phyloP scores from a whole-genome alignment of 371 early-diverging fungal genomes.

The Amoeboaphelidium occidentale region DNA sequence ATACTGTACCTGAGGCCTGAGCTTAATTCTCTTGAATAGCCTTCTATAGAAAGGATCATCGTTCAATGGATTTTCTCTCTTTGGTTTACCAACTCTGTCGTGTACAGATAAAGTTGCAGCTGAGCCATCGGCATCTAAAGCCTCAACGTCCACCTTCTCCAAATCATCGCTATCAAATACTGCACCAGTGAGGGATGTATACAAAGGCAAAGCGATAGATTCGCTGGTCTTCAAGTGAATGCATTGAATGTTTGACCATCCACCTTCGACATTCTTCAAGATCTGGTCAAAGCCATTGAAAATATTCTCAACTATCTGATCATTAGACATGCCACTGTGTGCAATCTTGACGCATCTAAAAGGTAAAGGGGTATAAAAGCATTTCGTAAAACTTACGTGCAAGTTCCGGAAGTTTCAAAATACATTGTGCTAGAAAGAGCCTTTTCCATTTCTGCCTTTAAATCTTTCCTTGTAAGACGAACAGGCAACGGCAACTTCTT shows the following conservation, averaged over 20 bases:
- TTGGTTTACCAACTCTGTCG: too few species aligned
- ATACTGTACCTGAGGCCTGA: neutral
- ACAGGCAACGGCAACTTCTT: constrained; percentile 34
- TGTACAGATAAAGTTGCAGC: too few species aligned
- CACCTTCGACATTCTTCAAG: constrained; percentile 32
- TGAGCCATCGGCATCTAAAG: too few species aligned
- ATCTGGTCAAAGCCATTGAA: constrained; percentile 26
- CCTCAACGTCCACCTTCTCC: neutral
- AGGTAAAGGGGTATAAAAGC: neutral
- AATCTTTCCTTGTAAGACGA: too few species aligned
- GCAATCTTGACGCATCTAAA: constrained; percentile 37
- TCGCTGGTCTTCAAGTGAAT: constrained; percentile 48
- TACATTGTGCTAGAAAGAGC: too few species aligned
- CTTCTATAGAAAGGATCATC: too few species aligned
- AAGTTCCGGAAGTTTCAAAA: too few species aligned
- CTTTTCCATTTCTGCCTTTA: too few species aligned
- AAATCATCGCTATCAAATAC: neutral
- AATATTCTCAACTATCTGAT: constrained; percentile 48
- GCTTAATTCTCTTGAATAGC: neutral
- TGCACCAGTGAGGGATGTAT: constrained; percentile 17
- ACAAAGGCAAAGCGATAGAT: constrained; percentile 58
- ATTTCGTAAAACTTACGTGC: too few species aligned
- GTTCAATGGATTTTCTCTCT: too few species aligned
- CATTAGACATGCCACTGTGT: constrained; percentile 21
- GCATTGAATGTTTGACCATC: constrained; percentile 46